Percentiles rank a stretch among this genome's conserved stretches.
phyloP scores from a whole-genome alignment of 306 rosid species.

The Lablab purpureus region DNA sequence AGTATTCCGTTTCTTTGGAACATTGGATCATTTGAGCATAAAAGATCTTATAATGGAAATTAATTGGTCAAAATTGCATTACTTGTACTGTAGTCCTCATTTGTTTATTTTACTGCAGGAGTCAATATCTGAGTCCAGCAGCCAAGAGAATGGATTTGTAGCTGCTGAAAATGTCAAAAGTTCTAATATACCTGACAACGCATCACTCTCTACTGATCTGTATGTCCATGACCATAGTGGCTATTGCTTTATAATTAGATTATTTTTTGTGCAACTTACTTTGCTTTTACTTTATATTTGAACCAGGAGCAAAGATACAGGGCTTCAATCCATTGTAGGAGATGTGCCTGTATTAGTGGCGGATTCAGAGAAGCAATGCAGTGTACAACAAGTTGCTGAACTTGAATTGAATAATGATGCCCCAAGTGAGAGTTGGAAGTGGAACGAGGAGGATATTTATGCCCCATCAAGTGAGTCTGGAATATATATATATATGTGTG shows the following conservation, averaged over 20 bases:
- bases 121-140: constrained; percentile 60
- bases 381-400: constrained; percentile 44
- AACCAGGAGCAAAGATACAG: constrained; percentile 59
- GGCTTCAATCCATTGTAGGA: constrained; percentile 52
- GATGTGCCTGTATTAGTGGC: constrained; percentile 45
- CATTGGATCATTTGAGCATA: constrained; percentile 4
- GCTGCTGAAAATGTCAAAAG: constrained; percentile 54
- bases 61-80: constrained; percentile 33
- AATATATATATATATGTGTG: constrained; percentile 6
- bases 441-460: constrained; percentile 76
- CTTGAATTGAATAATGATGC: constrained; percentile 50
- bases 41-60: constrained; percentile 1
- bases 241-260: constrained; percentile 23
- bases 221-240: constrained; percentile 42
- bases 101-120: constrained; percentile 65
- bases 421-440: constrained; percentile 51
- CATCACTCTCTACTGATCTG: constrained; percentile 58
- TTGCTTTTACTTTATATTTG: constrained; percentile 39
- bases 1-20: constrained; percentile 26
- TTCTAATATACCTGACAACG: constrained; percentile 50
- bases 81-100: constrained; percentile 37
- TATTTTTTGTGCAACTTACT: constrained; percentile 37
- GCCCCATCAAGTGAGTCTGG: constrained; percentile 85
- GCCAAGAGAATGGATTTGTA: constrained; percentile 61
- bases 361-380: constrained; percentile 50